Evolutionary conservation across 1,284 basidiomycete species (phyloP), one percentile per base, ranked within the genome.

Genomic region (Cutaneotrichosporon arboriforme): DNA sequence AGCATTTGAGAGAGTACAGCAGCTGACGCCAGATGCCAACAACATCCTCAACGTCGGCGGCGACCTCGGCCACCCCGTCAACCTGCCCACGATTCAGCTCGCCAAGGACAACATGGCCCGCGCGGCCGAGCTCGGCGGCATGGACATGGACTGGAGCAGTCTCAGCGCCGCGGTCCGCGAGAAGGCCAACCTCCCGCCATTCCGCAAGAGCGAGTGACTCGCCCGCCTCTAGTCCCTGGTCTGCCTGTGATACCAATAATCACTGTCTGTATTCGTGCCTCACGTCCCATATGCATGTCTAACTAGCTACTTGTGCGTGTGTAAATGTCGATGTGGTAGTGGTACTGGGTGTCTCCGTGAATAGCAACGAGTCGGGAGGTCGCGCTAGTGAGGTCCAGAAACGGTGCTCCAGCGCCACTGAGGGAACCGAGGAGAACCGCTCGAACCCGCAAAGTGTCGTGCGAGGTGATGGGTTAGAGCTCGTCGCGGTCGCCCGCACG

Each of bases 61-160:
- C 4, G 59, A 61, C 38, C 57, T 67, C 17, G 62, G 61, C n/a
- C 62, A 60, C 37, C 59, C 57, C 9, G 54, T 60, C 9, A 37
- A 52, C 13, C 40, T 69, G 39, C 65, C 67, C 1, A 64, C 60
- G 4, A 60, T 69, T 41, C 58, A 62, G 49, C 46, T 54, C 12
- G 67, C 64, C 8, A 47, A 54, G 44, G 42, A 55, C 26, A 62
- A 67, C 48, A 61, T 69, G 49, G 49, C 61, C 33, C 52, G 58
- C 23, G 63, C 64, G 10, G 55, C 52, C 18, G 62, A 66, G 51
- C 44, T 66, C 23, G 63, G 61, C 12, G 60, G 60, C 4, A 20
- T 46, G 9, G 46, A 59, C 23, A 49, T 64, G 43, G 66, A 68
- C 53, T 66, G 66, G 65, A 51, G 52, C 15, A 49, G 59, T 8